Conservation (phyloP, 1,284 basidiomycete species). For the Pseudozyma tsukubaensis region DNA sequence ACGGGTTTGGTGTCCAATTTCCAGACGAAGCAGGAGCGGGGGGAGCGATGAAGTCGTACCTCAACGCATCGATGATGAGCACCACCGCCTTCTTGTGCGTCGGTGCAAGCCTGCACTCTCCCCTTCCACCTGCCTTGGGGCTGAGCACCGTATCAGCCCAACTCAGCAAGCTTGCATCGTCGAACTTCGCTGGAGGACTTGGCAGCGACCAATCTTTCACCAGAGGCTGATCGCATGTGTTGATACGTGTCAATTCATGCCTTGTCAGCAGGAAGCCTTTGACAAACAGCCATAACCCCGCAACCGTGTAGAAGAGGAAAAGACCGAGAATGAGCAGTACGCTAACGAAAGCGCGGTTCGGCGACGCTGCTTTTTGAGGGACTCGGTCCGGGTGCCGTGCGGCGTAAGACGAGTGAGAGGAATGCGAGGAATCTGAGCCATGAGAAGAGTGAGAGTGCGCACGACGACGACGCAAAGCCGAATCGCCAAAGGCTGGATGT, state of each 20-base stretch:
- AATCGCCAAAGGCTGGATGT: conserved; percentile 35
- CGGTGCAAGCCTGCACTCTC: conserved; percentile 59
- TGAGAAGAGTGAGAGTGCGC: conserved; percentile 35
- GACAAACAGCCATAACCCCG: conserved; percentile 61
- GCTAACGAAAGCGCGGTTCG: conserved; percentile 41
- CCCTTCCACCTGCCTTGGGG: conserved; percentile 12
- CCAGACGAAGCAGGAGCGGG: conserved; percentile 72
- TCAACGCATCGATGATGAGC: conserved; percentile 89
- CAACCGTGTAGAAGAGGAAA: conserved; percentile 45
- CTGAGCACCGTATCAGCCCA: conserved; percentile 46
- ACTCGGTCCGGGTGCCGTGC: conserved; percentile 44
- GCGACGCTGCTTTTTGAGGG: conserved; percentile 39
- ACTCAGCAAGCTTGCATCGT: conserved; percentile 23
- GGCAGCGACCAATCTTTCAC: conserved; percentile 21
- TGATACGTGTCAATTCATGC: conserved; percentile 46
- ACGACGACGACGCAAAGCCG: conserved; percentile 22
- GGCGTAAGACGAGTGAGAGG: conserved; percentile 57
- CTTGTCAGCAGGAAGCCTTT: conserved; percentile 65
- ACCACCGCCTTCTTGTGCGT: conserved; percentile 75
- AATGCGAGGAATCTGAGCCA: conserved; percentile 53
- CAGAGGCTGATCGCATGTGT: conserved; percentile 14
- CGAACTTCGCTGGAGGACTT: conserved; percentile 25
- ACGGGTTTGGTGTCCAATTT: conserved; percentile 69
- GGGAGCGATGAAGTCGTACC: conserved; percentile 92
- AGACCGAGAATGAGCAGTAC: conserved; percentile 45